These are phyloP conservation scores for Hamamelis virginiana DNA, from an alignment of 164 flowering plant genomes.

Conservation along the genomic window DNA sequence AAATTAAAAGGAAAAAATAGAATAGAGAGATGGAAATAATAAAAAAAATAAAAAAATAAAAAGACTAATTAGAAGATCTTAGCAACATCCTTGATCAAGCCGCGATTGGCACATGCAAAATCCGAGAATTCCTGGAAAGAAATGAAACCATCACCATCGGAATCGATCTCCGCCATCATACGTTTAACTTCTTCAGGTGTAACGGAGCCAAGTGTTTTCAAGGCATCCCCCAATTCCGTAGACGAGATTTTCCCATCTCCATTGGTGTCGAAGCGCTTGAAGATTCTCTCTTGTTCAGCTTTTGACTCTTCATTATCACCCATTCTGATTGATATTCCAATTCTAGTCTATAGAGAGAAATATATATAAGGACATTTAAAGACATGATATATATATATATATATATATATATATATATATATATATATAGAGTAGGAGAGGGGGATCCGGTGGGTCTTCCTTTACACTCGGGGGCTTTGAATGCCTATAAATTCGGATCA, in stretches of 20 bases:
- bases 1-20: no score
- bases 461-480: no score
- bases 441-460: no score
- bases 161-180: constrained; percentile 70
- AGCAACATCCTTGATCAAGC: constrained; percentile 61
- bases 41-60: no score
- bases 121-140: constrained; percentile 47
- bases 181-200: constrained; percentile 34
- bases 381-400: no score
- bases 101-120: constrained; percentile 47
- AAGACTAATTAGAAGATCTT: constrained; percentile 54
- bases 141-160: constrained; percentile 64
- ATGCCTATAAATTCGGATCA: no score
- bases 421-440: no score
- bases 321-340: no score
- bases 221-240: constrained; percentile 50
- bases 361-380: no score
- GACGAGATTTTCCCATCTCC: constrained; percentile 61
- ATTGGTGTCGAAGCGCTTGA: constrained; percentile 57
- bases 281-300: constrained; percentile 41
- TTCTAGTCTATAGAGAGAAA: no score
- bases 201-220: constrained; percentile 48
- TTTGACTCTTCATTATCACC: constrained; percentile 25
- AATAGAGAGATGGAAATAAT: no score
- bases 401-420: no score